phyloP scores from a whole-genome alignment of 2,329 filamentous ascomycete genomes.

The Penicillium sp. region DNA sequence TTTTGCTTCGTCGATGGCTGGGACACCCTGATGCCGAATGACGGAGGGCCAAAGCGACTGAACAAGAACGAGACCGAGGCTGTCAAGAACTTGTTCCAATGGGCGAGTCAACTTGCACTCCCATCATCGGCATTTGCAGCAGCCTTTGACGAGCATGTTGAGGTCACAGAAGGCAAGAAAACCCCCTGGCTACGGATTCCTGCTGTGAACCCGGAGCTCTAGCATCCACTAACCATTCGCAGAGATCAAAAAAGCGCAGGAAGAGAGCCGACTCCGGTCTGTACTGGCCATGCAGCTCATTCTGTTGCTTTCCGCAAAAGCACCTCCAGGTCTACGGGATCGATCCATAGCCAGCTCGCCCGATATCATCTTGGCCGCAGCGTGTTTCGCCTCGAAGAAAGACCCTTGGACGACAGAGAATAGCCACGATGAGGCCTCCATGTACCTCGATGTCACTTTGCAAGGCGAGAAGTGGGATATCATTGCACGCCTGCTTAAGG shows the following conservation, averaged over 20 bases:
- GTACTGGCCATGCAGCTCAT: conserved; percentile 35
- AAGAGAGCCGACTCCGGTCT: conserved; percentile 28
- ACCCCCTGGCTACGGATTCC: too few relatives aligned
- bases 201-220: too few relatives aligned
- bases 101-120: conserved; percentile 34
- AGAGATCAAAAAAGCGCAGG: conserved; percentile 26
- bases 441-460: conserved; percentile 2
- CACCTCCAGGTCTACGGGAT: conserved; percentile 15
- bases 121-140: conserved; percentile 36
- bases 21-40: conserved; percentile 16
- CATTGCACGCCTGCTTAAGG: conserved; percentile 29
- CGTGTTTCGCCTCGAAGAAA: conserved; percentile 33
- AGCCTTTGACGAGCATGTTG: conserved; percentile 27
- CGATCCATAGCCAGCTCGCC: conserved; percentile 20
- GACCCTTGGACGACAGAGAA: conserved; percentile 40
- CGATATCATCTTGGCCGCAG: conserved; percentile 34
- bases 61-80: conserved; percentile 26
- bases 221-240: neutral
- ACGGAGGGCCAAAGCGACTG: conserved; percentile 14
- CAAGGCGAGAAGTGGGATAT: conserved; percentile 9
- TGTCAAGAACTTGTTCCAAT: conserved; percentile 32
- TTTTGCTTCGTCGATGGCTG: conserved; percentile 26
- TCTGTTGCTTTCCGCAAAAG: conserved; percentile 11
- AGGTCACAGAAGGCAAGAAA: conserved; percentile 17
- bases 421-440: conserved; percentile 14